A percentile compares a stretch with the other conserved stretches of the same genome.
phyloP scores from a whole-genome alignment of 2,329 filamentous ascomycete species.

The Trichophaea hybrida region DNA sequence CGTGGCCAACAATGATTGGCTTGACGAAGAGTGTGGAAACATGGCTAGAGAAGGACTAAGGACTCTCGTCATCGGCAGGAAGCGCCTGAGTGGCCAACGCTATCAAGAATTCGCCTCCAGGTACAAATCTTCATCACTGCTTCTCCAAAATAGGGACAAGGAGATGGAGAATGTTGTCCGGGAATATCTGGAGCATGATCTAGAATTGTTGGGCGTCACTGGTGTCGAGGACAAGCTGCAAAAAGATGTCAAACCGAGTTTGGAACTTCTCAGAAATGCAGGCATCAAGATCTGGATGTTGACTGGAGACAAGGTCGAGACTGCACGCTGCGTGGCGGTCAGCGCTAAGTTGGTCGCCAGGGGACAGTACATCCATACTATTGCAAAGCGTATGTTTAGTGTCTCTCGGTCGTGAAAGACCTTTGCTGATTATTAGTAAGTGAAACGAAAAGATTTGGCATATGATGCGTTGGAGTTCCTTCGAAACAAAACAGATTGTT shows the following conservation, averaged over 20 bases:
- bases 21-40: constrained; percentile 97
- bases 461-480: constrained; percentile 82
- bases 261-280: constrained; percentile 88
- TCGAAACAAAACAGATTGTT: constrained; percentile 70
- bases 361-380: constrained; percentile 90
- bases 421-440: constrained; percentile 24
- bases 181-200: constrained; percentile 67
- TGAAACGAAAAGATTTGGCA: constrained; percentile 69
- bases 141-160: constrained; percentile 63
- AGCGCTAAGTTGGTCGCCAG: constrained; percentile 85
- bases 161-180: constrained; percentile 69
- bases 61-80: constrained; percentile 88
- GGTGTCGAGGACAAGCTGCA: constrained; percentile 96
- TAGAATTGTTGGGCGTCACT: constrained; percentile 91
- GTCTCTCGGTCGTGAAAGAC: not conserved
- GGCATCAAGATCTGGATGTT: constrained; percentile 99
- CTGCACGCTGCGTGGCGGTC: constrained; percentile 86
- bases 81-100: constrained; percentile 60
- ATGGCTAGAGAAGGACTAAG: constrained; percentile 95
- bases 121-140: constrained; percentile 66
- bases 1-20: constrained; percentile 91
- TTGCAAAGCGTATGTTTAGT: constrained; percentile 46
- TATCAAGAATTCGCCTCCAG: constrained; percentile 65
- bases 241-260: constrained; percentile 82
- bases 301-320: constrained; percentile 96